Evolutionary conservation across 1,139 yeast genomes (phyloP).

Genomic region (Yamadazyma mexicana): DNA sequence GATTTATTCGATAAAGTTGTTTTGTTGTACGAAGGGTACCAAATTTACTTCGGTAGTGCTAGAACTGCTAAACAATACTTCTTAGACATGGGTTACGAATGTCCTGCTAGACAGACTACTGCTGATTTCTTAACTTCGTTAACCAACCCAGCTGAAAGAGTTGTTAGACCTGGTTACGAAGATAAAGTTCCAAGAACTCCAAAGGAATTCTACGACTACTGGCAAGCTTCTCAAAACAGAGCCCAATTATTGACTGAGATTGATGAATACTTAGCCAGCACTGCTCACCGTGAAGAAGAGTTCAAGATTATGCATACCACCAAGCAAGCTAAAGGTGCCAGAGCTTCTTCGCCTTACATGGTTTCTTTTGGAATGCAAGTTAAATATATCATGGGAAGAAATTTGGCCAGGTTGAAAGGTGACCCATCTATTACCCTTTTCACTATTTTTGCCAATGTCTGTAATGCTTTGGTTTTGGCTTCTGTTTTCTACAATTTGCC

Average conservation of each 20-base stretch:
- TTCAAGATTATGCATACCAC: slow-evolving; percentile 44
- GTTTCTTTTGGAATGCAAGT: slow-evolving; percentile 37
- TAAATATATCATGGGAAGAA: slow-evolving; percentile 27
- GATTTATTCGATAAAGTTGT: slow-evolving; percentile 33
- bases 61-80: slow-evolving; percentile 45
- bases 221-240: slow-evolving; percentile 60
- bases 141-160: slow-evolving; percentile 54
- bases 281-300: slow-evolving; percentile 14
- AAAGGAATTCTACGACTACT: slow-evolving; percentile 62
- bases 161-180: slow-evolving; percentile 53
- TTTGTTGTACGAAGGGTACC: slow-evolving; percentile 21
- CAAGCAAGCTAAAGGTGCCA: slow-evolving; percentile 26
- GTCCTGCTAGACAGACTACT: slow-evolving; percentile 76
- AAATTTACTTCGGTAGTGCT: slow-evolving; percentile 71
- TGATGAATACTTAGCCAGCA: slow-evolving; percentile 27
- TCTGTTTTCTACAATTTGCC: slow-evolving; percentile 56
- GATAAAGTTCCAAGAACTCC: slow-evolving; percentile 66
- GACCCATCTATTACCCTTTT: slow-evolving; percentile 31
- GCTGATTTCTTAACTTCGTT: slow-evolving; percentile 70
- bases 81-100: slow-evolving; percentile 50
- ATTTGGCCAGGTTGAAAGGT: slow-evolving; percentile 27
- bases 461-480: slow-evolving; percentile 36
- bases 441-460: slow-evolving; percentile 25
- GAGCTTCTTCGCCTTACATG: slow-evolving; percentile 30
- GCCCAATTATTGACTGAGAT: slow-evolving; percentile 28